A percentile compares a stretch with the other conserved stretches of the same genome.
These are phyloP conservation scores for Calycina marina DNA, from an alignment of 2,329 filamentous ascomycete genomes.

Conservation along the genomic window DNA sequence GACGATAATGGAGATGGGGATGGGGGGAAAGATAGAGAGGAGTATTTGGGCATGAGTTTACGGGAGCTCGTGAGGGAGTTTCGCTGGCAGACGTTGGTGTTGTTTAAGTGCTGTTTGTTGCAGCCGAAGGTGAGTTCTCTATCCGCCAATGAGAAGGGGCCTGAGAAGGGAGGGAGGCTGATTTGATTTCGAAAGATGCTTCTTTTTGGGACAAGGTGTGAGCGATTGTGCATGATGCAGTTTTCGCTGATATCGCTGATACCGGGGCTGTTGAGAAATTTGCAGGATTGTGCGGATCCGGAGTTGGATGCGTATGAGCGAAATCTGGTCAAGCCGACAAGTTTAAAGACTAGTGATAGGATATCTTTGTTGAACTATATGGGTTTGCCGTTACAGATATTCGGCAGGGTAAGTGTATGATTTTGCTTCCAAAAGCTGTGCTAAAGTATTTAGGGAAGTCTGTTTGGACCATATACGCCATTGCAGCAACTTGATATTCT, in stretches of 20 bases:
- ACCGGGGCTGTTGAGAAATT: conserved; percentile 74
- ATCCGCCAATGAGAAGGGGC: background rate
- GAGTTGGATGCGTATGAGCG: conserved; percentile 73
- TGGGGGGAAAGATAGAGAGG: conserved; percentile 67
- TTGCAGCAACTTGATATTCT: conserved; percentile 90
- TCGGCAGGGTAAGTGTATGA: conserved; percentile 53
- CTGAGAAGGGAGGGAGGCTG: background rate
- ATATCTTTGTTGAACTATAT: conserved; percentile 83
- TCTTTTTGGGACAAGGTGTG: conserved; percentile 94
- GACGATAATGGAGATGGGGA: conserved; percentile 42
- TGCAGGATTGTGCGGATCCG: conserved; percentile 95
- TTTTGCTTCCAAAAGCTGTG: background rate
- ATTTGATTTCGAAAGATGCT: conserved; percentile 54
- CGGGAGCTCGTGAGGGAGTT: conserved; percentile 90
- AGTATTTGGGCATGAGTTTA: conserved; percentile 77
- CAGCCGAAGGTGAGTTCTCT: conserved; percentile 65
- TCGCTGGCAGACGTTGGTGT: conserved; percentile 81
- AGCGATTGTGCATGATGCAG: conserved; percentile 94
- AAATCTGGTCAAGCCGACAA: conserved; percentile 61
- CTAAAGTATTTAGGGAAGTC: conserved; percentile 48
- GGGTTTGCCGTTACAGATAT: conserved; percentile 88
- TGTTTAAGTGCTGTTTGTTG: conserved; percentile 85
- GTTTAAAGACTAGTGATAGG: conserved; percentile 80
- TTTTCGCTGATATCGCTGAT: conserved; percentile 93
- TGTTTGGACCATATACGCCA: conserved; percentile 94